Evolutionary conservation across 192 early-diverging fungal genomes (phyloP).

Genomic region (Coemansia furcata): DNA sequence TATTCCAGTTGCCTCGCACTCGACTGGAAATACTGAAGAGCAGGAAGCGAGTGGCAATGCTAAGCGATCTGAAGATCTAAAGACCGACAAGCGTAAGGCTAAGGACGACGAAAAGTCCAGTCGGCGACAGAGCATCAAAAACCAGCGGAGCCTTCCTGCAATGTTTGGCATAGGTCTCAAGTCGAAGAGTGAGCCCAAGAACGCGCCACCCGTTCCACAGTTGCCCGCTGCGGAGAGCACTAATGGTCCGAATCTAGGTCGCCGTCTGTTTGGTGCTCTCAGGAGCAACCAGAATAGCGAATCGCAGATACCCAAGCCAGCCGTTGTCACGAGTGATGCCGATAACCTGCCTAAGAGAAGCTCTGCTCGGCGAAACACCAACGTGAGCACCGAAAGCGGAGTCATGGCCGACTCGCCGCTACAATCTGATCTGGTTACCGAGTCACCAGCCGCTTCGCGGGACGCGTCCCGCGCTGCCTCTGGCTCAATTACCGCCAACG

Average conservation of each 20-base stretch:
- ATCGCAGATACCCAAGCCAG: conserved; percentile 1
- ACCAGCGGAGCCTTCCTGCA: conserved; percentile 49
- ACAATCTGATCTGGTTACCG: not conserved
- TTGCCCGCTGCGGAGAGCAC: conserved; percentile 13
- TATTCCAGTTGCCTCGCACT: not conserved
- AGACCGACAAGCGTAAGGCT: conserved; percentile 13
- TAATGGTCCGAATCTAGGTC: conserved; percentile 25
- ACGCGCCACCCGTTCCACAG: conserved; percentile 38
- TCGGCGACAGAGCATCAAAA: conserved; percentile 52
- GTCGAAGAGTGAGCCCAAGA: conserved; percentile 26
- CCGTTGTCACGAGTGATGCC: not conserved
- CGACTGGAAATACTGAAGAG: not conserved
- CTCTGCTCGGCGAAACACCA: conserved; percentile 8
- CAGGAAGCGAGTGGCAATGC: not conserved
- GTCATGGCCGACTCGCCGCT: conserved; percentile 1
- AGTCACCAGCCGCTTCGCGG: not conserved
- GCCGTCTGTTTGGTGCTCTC: conserved; percentile 40
- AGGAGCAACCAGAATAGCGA: conserved; percentile 29
- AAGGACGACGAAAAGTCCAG: conserved; percentile 34
- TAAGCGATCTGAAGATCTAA: conserved; percentile 2
- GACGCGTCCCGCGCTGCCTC: conserved; percentile 1
- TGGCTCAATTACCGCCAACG: not conserved
- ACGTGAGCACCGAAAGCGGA: not conserved
- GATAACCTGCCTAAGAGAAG: not conserved
- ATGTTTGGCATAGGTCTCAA: conserved; percentile 49